Percentiles rank a stretch among this genome's conserved stretches.
phyloP scores from a whole-genome alignment of 2,329 filamentous ascomycete species.

The Fusarium sp. region DNA sequence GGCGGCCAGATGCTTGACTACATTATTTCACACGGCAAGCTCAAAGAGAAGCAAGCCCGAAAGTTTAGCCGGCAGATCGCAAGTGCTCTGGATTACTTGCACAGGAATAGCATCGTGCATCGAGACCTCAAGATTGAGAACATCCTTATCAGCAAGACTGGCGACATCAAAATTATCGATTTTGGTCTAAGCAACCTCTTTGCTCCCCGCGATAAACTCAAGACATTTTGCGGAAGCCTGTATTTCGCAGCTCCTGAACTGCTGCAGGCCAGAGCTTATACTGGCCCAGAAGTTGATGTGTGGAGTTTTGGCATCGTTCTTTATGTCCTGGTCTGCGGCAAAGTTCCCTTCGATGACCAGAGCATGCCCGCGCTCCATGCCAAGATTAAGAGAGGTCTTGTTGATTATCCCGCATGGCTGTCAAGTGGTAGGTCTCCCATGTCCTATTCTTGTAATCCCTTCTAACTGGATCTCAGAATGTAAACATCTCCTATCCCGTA shows the following conservation, averaged over 20 bases:
- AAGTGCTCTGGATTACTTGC: slow-evolving; percentile 96
- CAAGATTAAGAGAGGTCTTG: slow-evolving; percentile 97
- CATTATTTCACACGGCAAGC: slow-evolving; percentile 96
- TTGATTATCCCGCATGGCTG: slow-evolving; percentile 95
- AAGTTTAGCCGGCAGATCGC: slow-evolving; percentile 98
- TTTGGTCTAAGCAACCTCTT: slow-evolving; percentile 98
- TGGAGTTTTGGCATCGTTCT: slow-evolving; percentile 99
- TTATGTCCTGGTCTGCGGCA: slow-evolving; percentile 96
- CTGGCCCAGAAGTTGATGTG: slow-evolving; percentile 94
- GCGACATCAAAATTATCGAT: slow-evolving; percentile 99
- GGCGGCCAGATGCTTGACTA: slow-evolving; percentile 99
- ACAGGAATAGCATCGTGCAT: slow-evolving; percentile 98
- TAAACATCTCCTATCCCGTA: slow-evolving; percentile 89
- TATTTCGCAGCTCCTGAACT: slow-evolving; percentile 98
- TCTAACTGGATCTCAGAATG: slow-evolving; percentile 76
- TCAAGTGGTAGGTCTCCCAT: slow-evolving; percentile 76
- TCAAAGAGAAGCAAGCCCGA: slow-evolving; percentile 98
- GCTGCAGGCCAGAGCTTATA: slow-evolving; percentile 93
- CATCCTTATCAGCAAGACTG: slow-evolving; percentile 98
- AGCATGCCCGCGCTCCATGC: slow-evolving; percentile 98
- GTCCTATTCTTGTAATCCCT: neutral
- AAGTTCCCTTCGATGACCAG: slow-evolving; percentile 98
- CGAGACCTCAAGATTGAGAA: slow-evolving; percentile 99
- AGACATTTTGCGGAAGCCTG: slow-evolving; percentile 96
- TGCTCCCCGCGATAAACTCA: slow-evolving; percentile 84